These are phyloP conservation scores for Teratosphaeria epicoccoides DNA, from an alignment of 2,329 filamentous ascomycete genomes.

Conservation along the genomic window DNA sequence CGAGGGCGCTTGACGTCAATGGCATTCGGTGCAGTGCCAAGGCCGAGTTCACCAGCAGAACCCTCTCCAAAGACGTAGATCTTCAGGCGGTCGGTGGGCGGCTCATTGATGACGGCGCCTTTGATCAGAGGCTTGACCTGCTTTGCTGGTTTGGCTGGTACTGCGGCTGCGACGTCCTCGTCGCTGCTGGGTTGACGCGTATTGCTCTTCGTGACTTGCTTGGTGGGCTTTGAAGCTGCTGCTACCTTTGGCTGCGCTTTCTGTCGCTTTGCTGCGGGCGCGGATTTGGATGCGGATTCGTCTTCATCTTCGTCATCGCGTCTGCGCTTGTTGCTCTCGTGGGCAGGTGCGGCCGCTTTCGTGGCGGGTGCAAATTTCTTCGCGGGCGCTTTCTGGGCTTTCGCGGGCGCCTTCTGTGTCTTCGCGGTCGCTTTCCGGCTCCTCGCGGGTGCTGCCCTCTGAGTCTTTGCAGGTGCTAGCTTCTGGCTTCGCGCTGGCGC, in stretches of 20 bases:
- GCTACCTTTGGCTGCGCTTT: constrained; percentile 1
- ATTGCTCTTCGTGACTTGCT: constrained; percentile 1
- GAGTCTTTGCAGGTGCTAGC: background rate
- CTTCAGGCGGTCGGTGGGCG: constrained; percentile 54
- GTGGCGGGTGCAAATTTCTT: background rate
- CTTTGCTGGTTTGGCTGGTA: background rate
- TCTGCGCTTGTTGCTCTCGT: constrained; percentile 12
- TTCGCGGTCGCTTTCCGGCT: constrained; percentile 3
- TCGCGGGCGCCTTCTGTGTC: constrained; percentile 5
- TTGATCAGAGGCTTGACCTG: constrained; percentile 15
- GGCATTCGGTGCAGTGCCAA: constrained; percentile 54
- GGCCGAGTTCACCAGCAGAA: constrained; percentile 67
- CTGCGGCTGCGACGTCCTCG: constrained; percentile 9
- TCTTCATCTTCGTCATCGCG: constrained; percentile 4
- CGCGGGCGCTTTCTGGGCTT: constrained; percentile 2
- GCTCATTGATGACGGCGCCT: constrained; percentile 47
- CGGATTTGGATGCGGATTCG: background rate
- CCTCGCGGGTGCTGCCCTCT: constrained; percentile 4
- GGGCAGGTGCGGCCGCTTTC: background rate
- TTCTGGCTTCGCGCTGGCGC: too few species aligned
- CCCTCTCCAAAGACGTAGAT: constrained; percentile 75
- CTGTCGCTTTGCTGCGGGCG: constrained; percentile 1
- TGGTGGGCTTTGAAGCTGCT: constrained; percentile 3
- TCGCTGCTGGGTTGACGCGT: constrained; percentile 1
- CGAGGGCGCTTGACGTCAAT: constrained; percentile 67